Percentiles rank a stretch among this genome's conserved stretches.
Conservation (phyloP, 441 rosid genomes). For the Kokia cookei region DNA sequence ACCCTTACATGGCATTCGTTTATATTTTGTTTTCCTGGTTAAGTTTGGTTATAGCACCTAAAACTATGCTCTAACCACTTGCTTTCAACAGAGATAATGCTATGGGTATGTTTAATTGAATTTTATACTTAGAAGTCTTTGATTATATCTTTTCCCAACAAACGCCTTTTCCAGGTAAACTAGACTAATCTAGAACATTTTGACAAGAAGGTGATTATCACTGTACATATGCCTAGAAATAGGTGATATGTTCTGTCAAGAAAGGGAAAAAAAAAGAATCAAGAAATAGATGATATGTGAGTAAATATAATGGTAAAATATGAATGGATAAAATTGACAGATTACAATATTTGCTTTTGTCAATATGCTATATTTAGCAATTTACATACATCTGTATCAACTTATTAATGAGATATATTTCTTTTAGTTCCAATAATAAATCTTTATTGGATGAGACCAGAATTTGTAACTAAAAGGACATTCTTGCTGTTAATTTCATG, state of each 20-base stretch:
- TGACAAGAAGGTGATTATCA: neutral
- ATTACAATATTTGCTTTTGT: neutral
- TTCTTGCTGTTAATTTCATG: constrained; percentile 1
- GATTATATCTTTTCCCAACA: neutral
- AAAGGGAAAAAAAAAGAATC: too few species aligned
- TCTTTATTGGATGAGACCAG: neutral
- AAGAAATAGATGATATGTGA: neutral
- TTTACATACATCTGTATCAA: neutral
- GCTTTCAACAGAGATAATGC: neutral
- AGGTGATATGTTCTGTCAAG: neutral
- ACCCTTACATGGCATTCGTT: neutral
- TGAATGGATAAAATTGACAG: neutral
- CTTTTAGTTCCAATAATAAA: neutral
- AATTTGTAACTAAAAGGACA: neutral
- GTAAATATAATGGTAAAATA: neutral
- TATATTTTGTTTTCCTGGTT: neutral
- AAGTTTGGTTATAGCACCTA: constrained; percentile 4
- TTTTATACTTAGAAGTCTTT: neutral
- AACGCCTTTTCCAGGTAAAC: neutral
- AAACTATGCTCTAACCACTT: neutral
- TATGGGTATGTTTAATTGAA: neutral
- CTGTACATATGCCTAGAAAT: neutral
- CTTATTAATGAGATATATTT: neutral
- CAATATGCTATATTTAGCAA: neutral
- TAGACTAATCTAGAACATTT: neutral